Percentiles rank a stretch among this genome's conserved stretches.
These are phyloP conservation scores for Balansia obtecta DNA, from an alignment of 2,329 filamentous ascomycete genomes.

Conservation along the genomic window DNA sequence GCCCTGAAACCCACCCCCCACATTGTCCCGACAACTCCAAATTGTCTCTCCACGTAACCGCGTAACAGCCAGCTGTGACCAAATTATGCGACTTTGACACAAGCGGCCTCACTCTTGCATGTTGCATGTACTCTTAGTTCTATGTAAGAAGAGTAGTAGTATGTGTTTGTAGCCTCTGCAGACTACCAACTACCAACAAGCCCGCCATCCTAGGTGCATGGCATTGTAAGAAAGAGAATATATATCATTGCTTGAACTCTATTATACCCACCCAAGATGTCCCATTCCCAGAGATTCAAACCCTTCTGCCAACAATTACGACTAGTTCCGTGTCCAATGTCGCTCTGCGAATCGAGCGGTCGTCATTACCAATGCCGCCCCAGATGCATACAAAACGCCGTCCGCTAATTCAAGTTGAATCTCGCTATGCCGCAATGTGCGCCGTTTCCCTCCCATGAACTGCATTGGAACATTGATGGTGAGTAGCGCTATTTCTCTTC, in stretches of 20 bases:
- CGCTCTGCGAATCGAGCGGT: not conserved
- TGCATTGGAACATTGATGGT: not conserved
- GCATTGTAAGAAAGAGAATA: too few species aligned
- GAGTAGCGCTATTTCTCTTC: not conserved
- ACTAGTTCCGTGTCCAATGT: not conserved
- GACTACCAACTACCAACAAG: too few species aligned
- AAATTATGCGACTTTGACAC: too few species aligned
- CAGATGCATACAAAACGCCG: constrained; percentile 1
- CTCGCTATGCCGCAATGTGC: constrained; percentile 5
- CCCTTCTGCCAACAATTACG: too few species aligned
- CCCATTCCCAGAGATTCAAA: not conserved
- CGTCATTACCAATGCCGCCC: not conserved
- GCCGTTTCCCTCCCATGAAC: not conserved
- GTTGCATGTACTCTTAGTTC: too few species aligned
- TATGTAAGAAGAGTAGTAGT: too few species aligned
- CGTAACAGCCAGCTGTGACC: not conserved
- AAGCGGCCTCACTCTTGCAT: too few species aligned
- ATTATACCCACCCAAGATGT: not conserved
- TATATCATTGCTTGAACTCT: too few species aligned
- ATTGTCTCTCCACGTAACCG: not conserved
- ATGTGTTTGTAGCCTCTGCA: too few species aligned
- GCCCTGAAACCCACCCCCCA: too few species aligned
- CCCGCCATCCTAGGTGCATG: too few species aligned
- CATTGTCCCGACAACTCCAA: too few species aligned
- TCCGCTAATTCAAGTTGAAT: not conserved